phyloP scores from a whole-genome alignment of 495 filamentous ascomycete species.

The Podospora comata region DNA sequence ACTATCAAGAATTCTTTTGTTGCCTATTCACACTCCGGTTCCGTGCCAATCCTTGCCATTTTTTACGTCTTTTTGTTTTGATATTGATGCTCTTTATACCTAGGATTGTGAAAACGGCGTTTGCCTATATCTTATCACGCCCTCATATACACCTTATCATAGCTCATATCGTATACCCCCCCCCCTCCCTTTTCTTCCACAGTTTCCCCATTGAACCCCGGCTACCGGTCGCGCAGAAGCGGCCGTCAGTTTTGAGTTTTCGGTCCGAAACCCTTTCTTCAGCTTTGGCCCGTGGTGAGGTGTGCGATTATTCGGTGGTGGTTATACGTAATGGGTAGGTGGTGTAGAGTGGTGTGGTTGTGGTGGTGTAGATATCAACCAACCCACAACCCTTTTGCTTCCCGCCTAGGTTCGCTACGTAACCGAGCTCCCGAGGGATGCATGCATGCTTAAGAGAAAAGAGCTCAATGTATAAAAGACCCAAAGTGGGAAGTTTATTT shows the following conservation, averaged over 20 bases:
- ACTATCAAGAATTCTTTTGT: too few relatives aligned
- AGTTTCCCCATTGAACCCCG: neutral
- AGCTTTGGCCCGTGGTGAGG: neutral
- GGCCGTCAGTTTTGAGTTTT: neutral
- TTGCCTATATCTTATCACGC: neutral
- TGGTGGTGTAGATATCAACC: too few relatives aligned
- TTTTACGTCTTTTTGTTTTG: neutral
- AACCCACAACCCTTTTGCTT: neutral
- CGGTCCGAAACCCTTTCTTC: neutral
- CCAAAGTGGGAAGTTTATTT: neutral
- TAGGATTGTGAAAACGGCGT: neutral
- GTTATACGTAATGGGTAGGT: neutral
- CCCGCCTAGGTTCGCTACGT: neutral
- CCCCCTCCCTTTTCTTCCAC: too few relatives aligned
- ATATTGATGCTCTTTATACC: neutral
- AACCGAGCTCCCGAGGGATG: neutral
- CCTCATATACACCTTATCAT: neutral
- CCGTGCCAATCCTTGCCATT: neutral
- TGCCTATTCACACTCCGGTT: neutral
- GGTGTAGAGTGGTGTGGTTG: too few relatives aligned
- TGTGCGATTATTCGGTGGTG: neutral
- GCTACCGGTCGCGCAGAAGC: neutral
- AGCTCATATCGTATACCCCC: neutral
- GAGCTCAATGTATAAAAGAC: neutral
- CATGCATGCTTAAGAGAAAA: neutral